These are phyloP conservation scores for Sphaerobolus stellatus DNA, from an alignment of 1,284 basidiomycete genomes.

Conservation along the genomic window DNA sequence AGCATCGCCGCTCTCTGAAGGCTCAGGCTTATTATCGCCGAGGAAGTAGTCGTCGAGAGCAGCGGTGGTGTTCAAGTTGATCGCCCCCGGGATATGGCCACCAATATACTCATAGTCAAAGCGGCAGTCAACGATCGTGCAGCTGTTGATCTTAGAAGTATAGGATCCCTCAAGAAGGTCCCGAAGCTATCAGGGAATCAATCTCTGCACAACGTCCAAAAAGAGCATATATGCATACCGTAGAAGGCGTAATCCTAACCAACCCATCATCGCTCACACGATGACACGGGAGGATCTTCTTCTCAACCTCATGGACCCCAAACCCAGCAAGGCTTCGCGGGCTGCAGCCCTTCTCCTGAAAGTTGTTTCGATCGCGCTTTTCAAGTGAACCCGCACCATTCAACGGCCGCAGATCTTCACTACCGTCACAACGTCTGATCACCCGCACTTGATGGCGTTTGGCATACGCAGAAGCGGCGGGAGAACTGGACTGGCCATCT, in stretches of 20 bases:
- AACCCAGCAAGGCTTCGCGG: slow-evolving; percentile 65
- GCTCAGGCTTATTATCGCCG: slow-evolving; percentile 60
- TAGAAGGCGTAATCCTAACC: slow-evolving; percentile 83
- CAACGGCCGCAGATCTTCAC: slow-evolving; percentile 70
- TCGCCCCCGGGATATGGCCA: slow-evolving; percentile 89
- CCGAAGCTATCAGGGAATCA: slow-evolving; percentile 59
- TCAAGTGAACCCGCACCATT: slow-evolving; percentile 57
- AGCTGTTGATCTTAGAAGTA: slow-evolving; percentile 62
- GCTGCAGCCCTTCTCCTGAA: slow-evolving; percentile 36
- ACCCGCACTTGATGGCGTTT: slow-evolving; percentile 72
- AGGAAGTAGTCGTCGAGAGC: slow-evolving; percentile 83
- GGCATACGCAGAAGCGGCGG: slow-evolving; percentile 67
- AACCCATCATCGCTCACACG: slow-evolving; percentile 92
- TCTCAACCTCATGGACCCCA: slow-evolving; percentile 88
- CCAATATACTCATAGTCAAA: slow-evolving; percentile 97
- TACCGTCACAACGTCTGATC: slow-evolving; percentile 72
- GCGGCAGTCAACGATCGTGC: slow-evolving; percentile 90
- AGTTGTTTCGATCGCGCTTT: slow-evolving; percentile 36
- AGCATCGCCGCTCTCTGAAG: slow-evolving; percentile 79
- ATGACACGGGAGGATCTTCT: slow-evolving; percentile 93
- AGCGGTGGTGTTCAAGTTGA: slow-evolving; percentile 87
- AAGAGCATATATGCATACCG: slow-evolving; percentile 50
- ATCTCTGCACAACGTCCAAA: background rate
- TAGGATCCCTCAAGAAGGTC: slow-evolving; percentile 74
- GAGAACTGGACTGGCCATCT: slow-evolving; percentile 64